These are phyloP conservation scores for Malus sylvestris DNA, from an alignment of 306 rosid genomes.

Conservation along the genomic window DNA sequence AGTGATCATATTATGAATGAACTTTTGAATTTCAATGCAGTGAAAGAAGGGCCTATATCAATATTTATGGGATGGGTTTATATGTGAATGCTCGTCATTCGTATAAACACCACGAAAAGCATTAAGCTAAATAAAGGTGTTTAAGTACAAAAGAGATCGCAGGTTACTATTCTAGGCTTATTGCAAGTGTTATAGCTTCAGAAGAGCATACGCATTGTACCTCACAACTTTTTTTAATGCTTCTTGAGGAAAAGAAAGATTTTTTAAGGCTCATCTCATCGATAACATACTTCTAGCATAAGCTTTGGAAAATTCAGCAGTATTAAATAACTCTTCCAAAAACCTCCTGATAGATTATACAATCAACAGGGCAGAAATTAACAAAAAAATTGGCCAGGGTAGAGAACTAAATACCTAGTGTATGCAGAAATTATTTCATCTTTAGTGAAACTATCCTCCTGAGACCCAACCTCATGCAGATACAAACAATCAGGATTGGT, in stretches of 20 bases:
- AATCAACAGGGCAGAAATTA: background rate
- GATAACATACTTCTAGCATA: background rate
- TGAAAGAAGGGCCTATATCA: background rate
- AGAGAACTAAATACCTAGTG: slow-evolving; percentile 49
- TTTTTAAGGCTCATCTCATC: background rate
- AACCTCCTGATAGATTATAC: background rate
- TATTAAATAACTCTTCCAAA: background rate
- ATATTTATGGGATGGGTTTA: background rate
- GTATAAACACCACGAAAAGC: background rate
- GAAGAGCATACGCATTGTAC: background rate
- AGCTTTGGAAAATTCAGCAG: background rate
- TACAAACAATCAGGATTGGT: slow-evolving; percentile 93
- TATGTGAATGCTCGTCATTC: background rate
- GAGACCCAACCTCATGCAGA: slow-evolving; percentile 88
- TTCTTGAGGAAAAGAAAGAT: background rate
- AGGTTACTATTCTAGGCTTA: background rate
- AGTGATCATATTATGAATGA: background rate
- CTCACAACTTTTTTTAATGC: background rate
- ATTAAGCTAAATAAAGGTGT: background rate
- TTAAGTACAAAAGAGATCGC: background rate
- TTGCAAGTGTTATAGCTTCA: background rate
- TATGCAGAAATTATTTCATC: slow-evolving; percentile 89
- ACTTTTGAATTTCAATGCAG: background rate
- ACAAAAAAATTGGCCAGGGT: background rate
- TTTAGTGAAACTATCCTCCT: slow-evolving; percentile 91